Percentiles rank a stretch among this genome's conserved stretches.
phyloP scores from a whole-genome alignment of 1,284 basidiomycete genomes.

The Cryptococcus depauperatus region DNA sequence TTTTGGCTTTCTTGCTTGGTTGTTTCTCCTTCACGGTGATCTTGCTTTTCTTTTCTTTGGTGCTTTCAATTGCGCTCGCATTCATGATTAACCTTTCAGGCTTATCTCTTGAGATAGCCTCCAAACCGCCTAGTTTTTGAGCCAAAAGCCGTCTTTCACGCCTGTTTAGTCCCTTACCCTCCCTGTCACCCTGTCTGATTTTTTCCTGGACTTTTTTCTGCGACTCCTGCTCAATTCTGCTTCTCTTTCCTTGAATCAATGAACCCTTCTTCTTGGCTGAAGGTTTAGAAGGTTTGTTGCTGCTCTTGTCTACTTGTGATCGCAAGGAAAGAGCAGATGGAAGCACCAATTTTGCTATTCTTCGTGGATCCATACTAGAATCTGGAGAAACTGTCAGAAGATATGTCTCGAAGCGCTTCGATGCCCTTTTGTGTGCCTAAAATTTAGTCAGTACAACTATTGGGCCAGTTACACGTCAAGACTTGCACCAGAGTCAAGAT shows the following conservation, averaged over 20 bases:
- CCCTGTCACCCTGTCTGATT: not conserved
- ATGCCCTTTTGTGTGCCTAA: conserved; percentile 27
- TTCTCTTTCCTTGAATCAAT: not conserved
- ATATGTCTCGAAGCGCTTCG: conserved; percentile 22
- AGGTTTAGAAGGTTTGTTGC: not conserved
- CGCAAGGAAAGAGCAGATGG: conserved; percentile 5
- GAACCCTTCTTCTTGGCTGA: not conserved
- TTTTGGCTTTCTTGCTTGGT: too few relatives aligned
- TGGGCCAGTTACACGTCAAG: conserved; percentile 6
- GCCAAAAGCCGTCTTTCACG: conserved; percentile 14
- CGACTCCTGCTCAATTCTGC: conserved; percentile 1
- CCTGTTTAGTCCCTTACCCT: conserved; percentile 11
- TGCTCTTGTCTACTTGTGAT: not conserved
- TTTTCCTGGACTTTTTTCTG: conserved; percentile 4
- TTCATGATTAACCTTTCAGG: conserved; percentile 1
- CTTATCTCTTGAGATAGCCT: conserved; percentile 1
- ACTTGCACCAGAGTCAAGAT: conserved; percentile 61
- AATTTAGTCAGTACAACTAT: not conserved
- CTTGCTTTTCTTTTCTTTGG: not conserved
- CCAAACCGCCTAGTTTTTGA: conserved; percentile 1
- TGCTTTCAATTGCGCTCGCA: not conserved
- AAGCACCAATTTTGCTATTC: conserved; percentile 26
- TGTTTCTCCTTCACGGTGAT: conserved; percentile 1
- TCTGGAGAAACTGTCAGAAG: conserved; percentile 9
- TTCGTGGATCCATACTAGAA: conserved; percentile 20